phyloP scores from a whole-genome alignment of 768 basidiomycete genomes.

The Hericium alpestre region DNA sequence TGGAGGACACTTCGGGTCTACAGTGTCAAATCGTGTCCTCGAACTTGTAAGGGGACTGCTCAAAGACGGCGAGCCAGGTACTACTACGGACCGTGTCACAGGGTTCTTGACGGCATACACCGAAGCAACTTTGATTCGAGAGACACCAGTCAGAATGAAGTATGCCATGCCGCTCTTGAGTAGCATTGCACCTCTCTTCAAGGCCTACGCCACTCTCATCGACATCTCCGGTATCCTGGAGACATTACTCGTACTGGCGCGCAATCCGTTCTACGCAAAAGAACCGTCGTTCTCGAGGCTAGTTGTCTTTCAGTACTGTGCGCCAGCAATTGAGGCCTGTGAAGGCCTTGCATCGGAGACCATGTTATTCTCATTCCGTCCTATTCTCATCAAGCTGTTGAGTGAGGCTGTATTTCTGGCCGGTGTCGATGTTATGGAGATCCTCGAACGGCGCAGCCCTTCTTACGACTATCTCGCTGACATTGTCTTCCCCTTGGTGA shows the following conservation, averaged over 20 bases:
- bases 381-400: conserved; percentile 23
- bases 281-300: conserved; percentile 39
- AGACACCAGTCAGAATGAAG: conserved; percentile 30
- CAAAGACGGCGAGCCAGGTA: conserved; percentile 24
- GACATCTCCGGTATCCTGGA: conserved; percentile 54
- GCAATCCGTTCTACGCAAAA: conserved; percentile 36
- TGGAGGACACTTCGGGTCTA: conserved; percentile 36
- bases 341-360: conserved; percentile 23
- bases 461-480: conserved; percentile 54
- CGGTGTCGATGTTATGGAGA: conserved; percentile 40
- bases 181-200: conserved; percentile 47
- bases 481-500: conserved; percentile 50
- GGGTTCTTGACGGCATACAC: conserved; percentile 46
- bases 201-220: conserved; percentile 33
- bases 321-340: conserved; percentile 26
- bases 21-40: conserved; percentile 32
- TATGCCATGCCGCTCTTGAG: conserved; percentile 40
- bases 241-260: conserved; percentile 34
- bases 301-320: conserved; percentile 24
- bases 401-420: conserved; percentile 32
- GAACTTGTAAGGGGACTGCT: conserved; percentile 49
- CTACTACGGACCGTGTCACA: conserved; percentile 23
- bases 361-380: conserved; percentile 18
- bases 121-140: conserved; percentile 37
- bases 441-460: conserved; percentile 44